Percentiles rank a stretch among this genome's conserved stretches.
These are phyloP conservation scores for Aphanocladium album DNA, from an alignment of 2,329 filamentous ascomycete genomes.

Conservation along the genomic window DNA sequence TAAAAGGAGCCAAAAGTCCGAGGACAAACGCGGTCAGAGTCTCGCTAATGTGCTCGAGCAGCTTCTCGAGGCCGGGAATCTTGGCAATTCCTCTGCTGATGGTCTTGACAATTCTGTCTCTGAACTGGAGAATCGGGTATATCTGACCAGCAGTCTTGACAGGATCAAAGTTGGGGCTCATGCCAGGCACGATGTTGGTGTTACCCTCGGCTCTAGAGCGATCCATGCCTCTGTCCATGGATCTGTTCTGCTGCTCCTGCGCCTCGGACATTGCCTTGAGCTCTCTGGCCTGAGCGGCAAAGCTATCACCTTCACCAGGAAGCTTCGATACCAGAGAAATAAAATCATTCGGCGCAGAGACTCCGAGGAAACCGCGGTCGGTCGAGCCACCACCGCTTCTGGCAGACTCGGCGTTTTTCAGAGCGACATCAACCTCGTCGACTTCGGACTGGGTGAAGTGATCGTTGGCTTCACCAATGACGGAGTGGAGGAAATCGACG, in stretches of 20 bases:
- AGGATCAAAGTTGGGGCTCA: slow-evolving; percentile 72
- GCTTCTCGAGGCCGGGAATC: slow-evolving; percentile 80
- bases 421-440: slow-evolving; percentile 70
- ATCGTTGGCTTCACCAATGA: slow-evolving; percentile 71
- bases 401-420: slow-evolving; percentile 61
- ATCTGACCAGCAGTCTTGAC: slow-evolving; percentile 74
- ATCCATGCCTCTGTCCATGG: slow-evolving; percentile 23
- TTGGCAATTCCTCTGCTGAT: slow-evolving; percentile 84
- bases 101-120: slow-evolving; percentile 85
- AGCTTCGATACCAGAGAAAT: slow-evolving; percentile 71
- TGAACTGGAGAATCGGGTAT: slow-evolving; percentile 90
- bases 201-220: slow-evolving; percentile 38
- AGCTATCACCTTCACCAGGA: slow-evolving; percentile 61
- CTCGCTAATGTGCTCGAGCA: slow-evolving; percentile 94
- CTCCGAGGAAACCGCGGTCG: slow-evolving; percentile 37
- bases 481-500: slow-evolving; percentile 80
- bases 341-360: slow-evolving; percentile 50
- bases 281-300: slow-evolving; percentile 60
- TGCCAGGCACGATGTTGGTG: slow-evolving; percentile 62
- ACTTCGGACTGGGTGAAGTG: slow-evolving; percentile 83
- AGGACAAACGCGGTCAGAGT: slow-evolving; percentile 88
- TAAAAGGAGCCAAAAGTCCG: slow-evolving; percentile 83
- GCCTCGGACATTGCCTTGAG: slow-evolving; percentile 57
- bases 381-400: slow-evolving; percentile 25
- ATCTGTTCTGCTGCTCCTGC: slow-evolving; percentile 55